These are phyloP conservation scores for Calocera cornea DNA, from an alignment of 768 basidiomycete genomes.

Conservation along the genomic window DNA sequence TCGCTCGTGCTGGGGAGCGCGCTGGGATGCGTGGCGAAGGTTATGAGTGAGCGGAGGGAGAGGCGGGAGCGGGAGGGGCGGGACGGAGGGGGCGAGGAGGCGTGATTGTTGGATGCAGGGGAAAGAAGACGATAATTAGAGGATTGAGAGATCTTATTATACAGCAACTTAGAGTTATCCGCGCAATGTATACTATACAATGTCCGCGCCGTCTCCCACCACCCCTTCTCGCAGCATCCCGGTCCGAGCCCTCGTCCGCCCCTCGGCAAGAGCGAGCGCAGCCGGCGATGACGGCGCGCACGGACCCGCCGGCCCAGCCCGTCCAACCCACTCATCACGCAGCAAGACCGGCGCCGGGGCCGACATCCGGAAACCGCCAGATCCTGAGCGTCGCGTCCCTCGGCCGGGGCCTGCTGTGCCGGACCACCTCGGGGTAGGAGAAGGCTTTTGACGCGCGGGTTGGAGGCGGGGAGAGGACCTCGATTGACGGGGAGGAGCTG, in stretches of 20 bases:
- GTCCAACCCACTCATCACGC: no score
- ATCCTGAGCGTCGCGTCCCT: neutral
- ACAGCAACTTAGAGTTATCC: no score
- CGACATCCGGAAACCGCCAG: neutral
- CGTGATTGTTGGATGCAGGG: no score
- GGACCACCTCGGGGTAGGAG: neutral
- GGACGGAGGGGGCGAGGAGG: neutral
- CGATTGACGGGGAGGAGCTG: neutral
- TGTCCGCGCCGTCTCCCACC: neutral
- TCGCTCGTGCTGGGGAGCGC: neutral
- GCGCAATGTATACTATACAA: neutral
- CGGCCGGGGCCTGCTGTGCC: neutral
- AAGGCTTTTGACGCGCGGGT: neutral
- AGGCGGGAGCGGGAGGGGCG: neutral
- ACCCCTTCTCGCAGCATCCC: neutral
- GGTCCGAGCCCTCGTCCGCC: neutral
- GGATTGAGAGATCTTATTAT: neutral
- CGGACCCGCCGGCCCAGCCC: no score
- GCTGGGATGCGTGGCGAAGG: neutral
- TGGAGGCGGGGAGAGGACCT: neutral
- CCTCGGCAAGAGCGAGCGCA: no score
- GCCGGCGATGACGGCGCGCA: no score
- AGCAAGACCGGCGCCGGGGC: neutral
- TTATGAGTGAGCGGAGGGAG: neutral
- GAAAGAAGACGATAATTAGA: no score